Evolutionary conservation across 495 filamentous ascomycete species (phyloP).

Genomic region (Evernia prunastri): DNA sequence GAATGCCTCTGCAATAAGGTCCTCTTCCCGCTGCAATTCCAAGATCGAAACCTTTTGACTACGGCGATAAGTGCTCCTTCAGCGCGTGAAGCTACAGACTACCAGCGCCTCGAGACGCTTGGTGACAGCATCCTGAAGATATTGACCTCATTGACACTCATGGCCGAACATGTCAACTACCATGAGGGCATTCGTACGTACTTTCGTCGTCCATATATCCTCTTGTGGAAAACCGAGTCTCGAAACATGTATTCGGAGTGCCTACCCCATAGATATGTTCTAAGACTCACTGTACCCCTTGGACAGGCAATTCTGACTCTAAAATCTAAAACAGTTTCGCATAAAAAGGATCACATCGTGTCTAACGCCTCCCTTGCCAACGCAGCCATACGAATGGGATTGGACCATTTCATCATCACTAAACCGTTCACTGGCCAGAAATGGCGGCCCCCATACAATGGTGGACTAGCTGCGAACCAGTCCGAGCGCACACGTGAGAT

Average conservation of each 20-base stretch:
- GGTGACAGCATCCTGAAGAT: slow-evolving; percentile 85
- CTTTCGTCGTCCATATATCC: background rate
- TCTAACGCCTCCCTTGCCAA: slow-evolving; percentile 63
- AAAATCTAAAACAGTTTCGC: slow-evolving; percentile 40
- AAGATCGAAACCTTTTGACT: slow-evolving; percentile 51
- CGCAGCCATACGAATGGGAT: slow-evolving; percentile 53
- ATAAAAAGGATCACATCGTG: slow-evolving; percentile 60
- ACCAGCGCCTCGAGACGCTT: slow-evolving; percentile 84
- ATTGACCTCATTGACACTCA: slow-evolving; percentile 58
- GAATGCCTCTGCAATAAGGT: slow-evolving; percentile 54
- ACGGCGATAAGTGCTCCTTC: slow-evolving; percentile 66
- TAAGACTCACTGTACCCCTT: background rate
- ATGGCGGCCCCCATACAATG: slow-evolving; percentile 63
- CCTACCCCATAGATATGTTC: background rate
- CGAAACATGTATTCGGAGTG: background rate
- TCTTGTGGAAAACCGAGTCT: background rate
- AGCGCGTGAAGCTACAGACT: slow-evolving; percentile 57
- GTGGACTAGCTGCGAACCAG: slow-evolving; percentile 33
- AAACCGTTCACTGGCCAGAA: slow-evolving; percentile 59
- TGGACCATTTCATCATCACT: slow-evolving; percentile 70
- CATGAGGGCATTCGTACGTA: slow-evolving; percentile 60
- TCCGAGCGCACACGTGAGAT: slow-evolving; percentile 36
- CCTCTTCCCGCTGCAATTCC: slow-evolving; percentile 49
- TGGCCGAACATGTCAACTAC: slow-evolving; percentile 59
- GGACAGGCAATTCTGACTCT: background rate